Evolutionary conservation across 129 eudicot genomes (phyloP), one percentile per base, ranked within the genome.

Genomic region (Silybum marianum): DNA sequence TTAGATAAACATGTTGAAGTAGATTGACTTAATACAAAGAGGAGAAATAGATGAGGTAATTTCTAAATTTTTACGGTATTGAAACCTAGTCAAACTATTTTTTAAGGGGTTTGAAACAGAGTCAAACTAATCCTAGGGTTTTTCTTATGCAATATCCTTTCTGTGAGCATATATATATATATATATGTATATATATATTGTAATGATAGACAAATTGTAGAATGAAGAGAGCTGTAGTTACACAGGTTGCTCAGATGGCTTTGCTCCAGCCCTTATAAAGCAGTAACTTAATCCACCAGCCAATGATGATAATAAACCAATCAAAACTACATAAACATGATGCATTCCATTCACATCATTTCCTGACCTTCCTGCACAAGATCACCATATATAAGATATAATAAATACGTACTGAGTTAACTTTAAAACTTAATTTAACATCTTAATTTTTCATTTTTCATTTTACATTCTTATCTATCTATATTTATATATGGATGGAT

Each of bases 201-300:
- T n/a, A 14, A 12, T 48, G 60, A 25, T 34, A 11, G 22, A 2
- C 3, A 80, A 7, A 26, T 4, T 42, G 22, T 38, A 62, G 79
- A 63, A 63, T 22, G 23, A 14, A 71, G 77, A 38, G 11, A 65
- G 68, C 69, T 63, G 62, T 81, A 71, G 87, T 88, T 88, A 88
- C 91, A 88, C 86, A 79, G 91, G 91, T 80, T 88, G 89, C 48
- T 88, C 89, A 62, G 91, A 84, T 71, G 85, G 73, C 73, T 88
- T 88, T 66, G 91, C 89, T 85, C 87, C 91, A 39, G 91, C 89
- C 26, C 89, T 81, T 46, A 84, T 73, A 67, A 88, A 72, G 79
- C 91, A 88, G 81, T 83, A 83, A 69, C 87, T 80, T 16, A 86
- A 32, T 58, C 91, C 91, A 80, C 87, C 80, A 80, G 82, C 82